phyloP scores from a whole-genome alignment of 73 alveolate genomes.

The Uronychia setigera region DNA sequence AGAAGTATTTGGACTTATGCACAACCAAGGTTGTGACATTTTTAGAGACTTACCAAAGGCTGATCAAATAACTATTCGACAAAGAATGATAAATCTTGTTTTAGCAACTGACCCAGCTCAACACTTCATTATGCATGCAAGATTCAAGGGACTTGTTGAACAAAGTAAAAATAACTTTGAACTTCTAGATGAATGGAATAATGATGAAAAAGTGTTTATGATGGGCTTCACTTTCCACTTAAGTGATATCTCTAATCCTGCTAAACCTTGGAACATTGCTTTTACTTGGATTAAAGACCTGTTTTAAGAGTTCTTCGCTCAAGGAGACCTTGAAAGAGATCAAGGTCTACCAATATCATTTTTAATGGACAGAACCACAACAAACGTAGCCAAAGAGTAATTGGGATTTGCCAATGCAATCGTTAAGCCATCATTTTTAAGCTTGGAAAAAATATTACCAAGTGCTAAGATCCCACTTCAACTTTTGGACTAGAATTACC shows the following conservation, averaged over 20 bases:
- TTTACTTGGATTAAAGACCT: constrained; percentile 73
- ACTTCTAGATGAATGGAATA: constrained; percentile 12
- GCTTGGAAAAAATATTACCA: no score
- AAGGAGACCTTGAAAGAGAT: constrained; percentile 78
- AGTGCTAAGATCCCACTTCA: no score
- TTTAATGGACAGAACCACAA: constrained; percentile 66
- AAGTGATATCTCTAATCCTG: constrained; percentile 61
- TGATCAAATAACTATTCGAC: constrained; percentile 65
- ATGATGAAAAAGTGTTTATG: constrained; percentile 10
- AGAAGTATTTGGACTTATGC: constrained; percentile 9
- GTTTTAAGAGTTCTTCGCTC: constrained; percentile 65
- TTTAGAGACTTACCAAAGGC: constrained; percentile 35
- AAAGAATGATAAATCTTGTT: constrained; percentile 69
- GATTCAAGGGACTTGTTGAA: constrained; percentile 53
- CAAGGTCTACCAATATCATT: constrained; percentile 46
- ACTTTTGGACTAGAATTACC: no score
- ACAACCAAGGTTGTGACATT: constrained; percentile 42
- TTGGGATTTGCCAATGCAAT: constrained; percentile 62
- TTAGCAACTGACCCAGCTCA: constrained; percentile 84
- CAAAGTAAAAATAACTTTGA: constrained; percentile 6
- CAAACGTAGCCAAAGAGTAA: constrained; percentile 44
- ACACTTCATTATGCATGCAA: constrained; percentile 76
- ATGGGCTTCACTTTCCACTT: constrained; percentile 34
- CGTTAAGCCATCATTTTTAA: constrained; percentile 1
- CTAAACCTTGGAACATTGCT: constrained; percentile 62